phyloP scores from a whole-genome alignment of 1,139 yeast genomes.

The Scheffersomyces cryptocercus region DNA sequence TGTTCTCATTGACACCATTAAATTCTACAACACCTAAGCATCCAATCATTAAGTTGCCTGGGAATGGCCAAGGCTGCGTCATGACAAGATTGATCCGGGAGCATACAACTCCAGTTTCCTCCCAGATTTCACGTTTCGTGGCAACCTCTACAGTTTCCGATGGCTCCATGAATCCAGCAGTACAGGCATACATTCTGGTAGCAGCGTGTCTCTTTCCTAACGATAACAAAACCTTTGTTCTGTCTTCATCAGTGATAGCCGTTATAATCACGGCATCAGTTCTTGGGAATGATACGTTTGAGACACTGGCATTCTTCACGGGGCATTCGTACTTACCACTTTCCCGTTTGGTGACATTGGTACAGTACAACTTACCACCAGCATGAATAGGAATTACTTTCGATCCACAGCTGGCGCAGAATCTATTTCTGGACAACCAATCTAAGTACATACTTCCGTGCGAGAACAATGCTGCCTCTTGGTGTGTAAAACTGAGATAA shows the following conservation, averaged over 20 bases:
- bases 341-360: constrained; percentile 33
- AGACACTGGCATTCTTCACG: constrained; percentile 53
- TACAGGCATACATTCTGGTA: constrained; percentile 67
- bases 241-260: constrained; percentile 66
- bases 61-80: constrained; percentile 97
- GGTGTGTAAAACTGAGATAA: constrained; percentile 33
- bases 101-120: constrained; percentile 85
- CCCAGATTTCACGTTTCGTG: constrained; percentile 88
- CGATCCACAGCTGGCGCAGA: constrained; percentile 88
- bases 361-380: constrained; percentile 77
- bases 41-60: constrained; percentile 91
- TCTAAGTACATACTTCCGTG: constrained; percentile 85
- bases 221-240: constrained; percentile 69
- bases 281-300: constrained; percentile 79
- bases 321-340: constrained; percentile 41
- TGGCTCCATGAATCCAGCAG: constrained; percentile 96
- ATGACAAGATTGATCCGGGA: constrained; percentile 58
- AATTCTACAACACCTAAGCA: constrained; percentile 73
- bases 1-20: constrained; percentile 57
- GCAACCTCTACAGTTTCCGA: constrained; percentile 90
- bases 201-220: constrained; percentile 56
- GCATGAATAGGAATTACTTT: constrained; percentile 71
- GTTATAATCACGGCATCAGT: constrained; percentile 87
- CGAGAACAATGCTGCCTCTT: constrained; percentile 68
- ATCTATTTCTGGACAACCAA: constrained; percentile 75